phyloP scores from a whole-genome alignment of 2,329 filamentous ascomycete genomes.

The Verticillium albo-atrum region DNA sequence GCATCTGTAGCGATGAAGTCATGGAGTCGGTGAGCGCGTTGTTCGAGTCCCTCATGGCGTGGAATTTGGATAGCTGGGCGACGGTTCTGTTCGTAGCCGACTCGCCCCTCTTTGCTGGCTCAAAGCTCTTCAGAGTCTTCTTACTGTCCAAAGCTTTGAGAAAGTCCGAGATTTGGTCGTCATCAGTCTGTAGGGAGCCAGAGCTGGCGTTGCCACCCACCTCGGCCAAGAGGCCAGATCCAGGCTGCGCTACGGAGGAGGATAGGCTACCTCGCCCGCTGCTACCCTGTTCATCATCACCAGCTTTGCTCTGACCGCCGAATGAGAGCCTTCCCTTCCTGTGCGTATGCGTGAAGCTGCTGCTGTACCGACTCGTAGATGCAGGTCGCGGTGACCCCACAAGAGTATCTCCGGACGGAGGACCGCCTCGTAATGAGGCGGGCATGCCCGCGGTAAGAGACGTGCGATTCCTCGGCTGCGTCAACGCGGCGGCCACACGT shows the following conservation, averaged over 20 bases:
- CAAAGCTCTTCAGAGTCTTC: slow-evolving; percentile 80
- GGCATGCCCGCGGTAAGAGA: slow-evolving; percentile 74
- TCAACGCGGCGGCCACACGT: slow-evolving; percentile 42
- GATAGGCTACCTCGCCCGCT: slow-evolving; percentile 76
- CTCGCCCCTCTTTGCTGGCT: slow-evolving; percentile 61
- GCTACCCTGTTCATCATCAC: slow-evolving; percentile 69
- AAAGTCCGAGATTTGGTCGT: slow-evolving; percentile 92
- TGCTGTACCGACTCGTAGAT: slow-evolving; percentile 81
- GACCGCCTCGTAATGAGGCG: slow-evolving; percentile 63
- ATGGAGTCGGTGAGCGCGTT: slow-evolving; percentile 88
- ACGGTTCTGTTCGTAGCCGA: slow-evolving; percentile 70
- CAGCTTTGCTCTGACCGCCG: slow-evolving; percentile 62
- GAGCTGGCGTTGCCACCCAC: slow-evolving; percentile 62
- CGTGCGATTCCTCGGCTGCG: slow-evolving; percentile 62
- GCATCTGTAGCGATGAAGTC: slow-evolving; percentile 80
- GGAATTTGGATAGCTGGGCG: slow-evolving; percentile 79
- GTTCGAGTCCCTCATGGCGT: slow-evolving; percentile 84
- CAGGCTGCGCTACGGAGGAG: slow-evolving; percentile 66
- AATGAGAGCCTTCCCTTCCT: slow-evolving; percentile 74
- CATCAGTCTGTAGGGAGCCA: slow-evolving; percentile 68
- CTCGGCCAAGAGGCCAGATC: slow-evolving; percentile 74
- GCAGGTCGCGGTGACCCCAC: slow-evolving; percentile 74
- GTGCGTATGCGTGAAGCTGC: slow-evolving; percentile 88
- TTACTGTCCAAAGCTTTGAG: slow-evolving; percentile 82
- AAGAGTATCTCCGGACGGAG: slow-evolving; percentile 59